phyloP scores from a whole-genome alignment of 805 yeast genomes.

The Teunomyces pallodes region DNA sequence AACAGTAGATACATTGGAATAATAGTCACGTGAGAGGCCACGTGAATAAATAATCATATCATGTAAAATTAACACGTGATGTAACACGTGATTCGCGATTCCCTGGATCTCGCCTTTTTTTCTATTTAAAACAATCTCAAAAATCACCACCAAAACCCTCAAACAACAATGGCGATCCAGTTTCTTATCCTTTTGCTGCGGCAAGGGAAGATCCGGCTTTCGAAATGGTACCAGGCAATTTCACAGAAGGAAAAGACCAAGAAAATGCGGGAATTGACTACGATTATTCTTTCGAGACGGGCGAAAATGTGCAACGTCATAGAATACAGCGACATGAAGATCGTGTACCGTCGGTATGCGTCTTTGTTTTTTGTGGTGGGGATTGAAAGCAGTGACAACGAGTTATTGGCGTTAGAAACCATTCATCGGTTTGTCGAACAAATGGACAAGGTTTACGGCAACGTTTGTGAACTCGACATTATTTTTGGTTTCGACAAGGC shows the following conservation, averaged over 20 bases:
- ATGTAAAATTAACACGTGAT: not conserved
- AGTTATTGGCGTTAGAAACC: slow-evolving; percentile 76
- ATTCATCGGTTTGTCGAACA: slow-evolving; percentile 94
- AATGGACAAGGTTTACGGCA: slow-evolving; percentile 94
- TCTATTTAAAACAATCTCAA: not conserved
- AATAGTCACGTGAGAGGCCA: not conserved
- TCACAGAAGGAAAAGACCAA: slow-evolving; percentile 84
- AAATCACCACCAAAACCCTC: not conserved
- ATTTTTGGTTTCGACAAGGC: slow-evolving; percentile 95
- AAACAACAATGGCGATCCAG: slow-evolving; percentile 61
- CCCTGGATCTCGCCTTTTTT: too few relatives aligned
- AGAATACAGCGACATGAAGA: slow-evolving; percentile 80
- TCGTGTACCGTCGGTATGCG: slow-evolving; percentile 90
- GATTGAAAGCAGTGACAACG: slow-evolving; percentile 80
- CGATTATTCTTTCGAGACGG: slow-evolving; percentile 78
- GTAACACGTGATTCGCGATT: not conserved
- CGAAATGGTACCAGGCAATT: slow-evolving; percentile 88
- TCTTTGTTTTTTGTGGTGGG: slow-evolving; percentile 89
- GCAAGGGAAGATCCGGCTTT: slow-evolving; percentile 90
- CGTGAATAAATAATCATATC: not conserved
- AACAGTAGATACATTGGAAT: slow-evolving; percentile 37
- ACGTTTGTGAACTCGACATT: slow-evolving; percentile 94
- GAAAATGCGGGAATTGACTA: slow-evolving; percentile 80
- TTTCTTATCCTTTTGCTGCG: slow-evolving; percentile 81
- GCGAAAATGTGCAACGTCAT: slow-evolving; percentile 94